Evolutionary conservation across 179 eudicot genomes (phyloP), one percentile per base, ranked within the genome.

Genomic region (Beta corolliflora): DNA sequence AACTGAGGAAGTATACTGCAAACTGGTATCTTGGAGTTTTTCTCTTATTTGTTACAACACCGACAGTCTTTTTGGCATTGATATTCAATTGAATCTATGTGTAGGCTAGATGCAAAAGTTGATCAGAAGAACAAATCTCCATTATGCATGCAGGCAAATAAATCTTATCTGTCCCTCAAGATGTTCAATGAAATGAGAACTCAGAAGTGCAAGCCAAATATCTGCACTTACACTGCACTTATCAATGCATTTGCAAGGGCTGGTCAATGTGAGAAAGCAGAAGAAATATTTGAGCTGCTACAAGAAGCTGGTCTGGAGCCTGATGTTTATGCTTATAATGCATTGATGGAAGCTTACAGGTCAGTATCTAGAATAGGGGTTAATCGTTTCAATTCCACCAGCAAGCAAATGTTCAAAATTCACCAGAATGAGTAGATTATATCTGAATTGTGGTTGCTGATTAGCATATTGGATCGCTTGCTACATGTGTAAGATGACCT

Each of bases 301-400:
- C 96, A 94, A 77, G 94, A 90, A 85, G 94, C 90, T 53, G 96
- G 97, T 41, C 84, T 76, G 74, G 97, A 91, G 86, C 98, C 98
- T 71, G 97, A 94, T 88, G 98, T 94, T 12, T 94, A 94, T 56
- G 89, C 91, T 71, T 94, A 94, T 79, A 94, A 94, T 80, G 98
- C 98, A 41, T 92, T 94, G 48, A 94, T 94, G 92, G 97, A 93
- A 89, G 91, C 97, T 63, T 94, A 94, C 90, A 92, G 93, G 98
- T 93, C 63, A 83, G 67, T 83, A 16, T 67, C 76, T 44, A 56
- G 19, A 55, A 15, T 36, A 60, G 50, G 54, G 60, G 19, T 21
- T 59, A 18, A 18, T 36, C 3, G 18, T 41, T 71, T 55, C n/a
- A 44, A 44, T 48, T 48, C 14, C 21, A 52, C 44, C 25, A 11